Conservation (phyloP, 2,329 filamentous ascomycete species). For the Pseudogymnoascus sp. region DNA sequence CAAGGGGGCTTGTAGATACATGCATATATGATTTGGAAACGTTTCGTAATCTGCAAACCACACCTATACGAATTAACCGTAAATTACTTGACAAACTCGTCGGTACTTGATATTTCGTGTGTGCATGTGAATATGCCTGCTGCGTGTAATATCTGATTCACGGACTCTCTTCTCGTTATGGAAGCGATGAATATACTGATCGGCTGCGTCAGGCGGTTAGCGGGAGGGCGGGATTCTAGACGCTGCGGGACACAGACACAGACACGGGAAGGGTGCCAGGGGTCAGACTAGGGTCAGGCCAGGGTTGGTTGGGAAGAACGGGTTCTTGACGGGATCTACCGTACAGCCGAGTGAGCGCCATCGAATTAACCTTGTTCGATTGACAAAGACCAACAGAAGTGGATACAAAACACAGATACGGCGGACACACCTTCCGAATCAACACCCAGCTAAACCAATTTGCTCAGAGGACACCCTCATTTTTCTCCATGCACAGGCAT, state of each 20-base stretch:
- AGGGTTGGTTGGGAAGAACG: not conserved
- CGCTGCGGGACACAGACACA: not conserved
- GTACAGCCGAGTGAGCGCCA: not conserved
- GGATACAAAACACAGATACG: not conserved
- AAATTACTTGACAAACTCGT: not conserved
- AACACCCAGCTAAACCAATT: too few species aligned
- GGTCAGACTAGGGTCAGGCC: not conserved
- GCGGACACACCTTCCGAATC: too few species aligned
- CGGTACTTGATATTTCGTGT: not conserved
- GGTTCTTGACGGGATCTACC: not conserved
- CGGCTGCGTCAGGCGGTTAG: not conserved
- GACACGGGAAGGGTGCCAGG: not conserved
- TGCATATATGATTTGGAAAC: not conserved
- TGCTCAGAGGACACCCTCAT: too few species aligned
- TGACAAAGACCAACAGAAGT: not conserved
- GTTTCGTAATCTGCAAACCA: not conserved
- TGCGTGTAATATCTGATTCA: not conserved
- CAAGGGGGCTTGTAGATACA: not conserved
- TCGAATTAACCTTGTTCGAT: constrained; percentile 1
- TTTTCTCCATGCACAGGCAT: not conserved
- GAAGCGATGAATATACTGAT: not conserved
- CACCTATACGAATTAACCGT: not conserved
- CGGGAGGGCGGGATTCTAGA: not conserved
- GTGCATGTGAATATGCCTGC: not conserved
- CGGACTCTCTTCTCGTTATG: not conserved